Evolutionary conservation across 208 protist genomes (phyloP).

Genomic region (Leishmania braziliensis): DNA sequence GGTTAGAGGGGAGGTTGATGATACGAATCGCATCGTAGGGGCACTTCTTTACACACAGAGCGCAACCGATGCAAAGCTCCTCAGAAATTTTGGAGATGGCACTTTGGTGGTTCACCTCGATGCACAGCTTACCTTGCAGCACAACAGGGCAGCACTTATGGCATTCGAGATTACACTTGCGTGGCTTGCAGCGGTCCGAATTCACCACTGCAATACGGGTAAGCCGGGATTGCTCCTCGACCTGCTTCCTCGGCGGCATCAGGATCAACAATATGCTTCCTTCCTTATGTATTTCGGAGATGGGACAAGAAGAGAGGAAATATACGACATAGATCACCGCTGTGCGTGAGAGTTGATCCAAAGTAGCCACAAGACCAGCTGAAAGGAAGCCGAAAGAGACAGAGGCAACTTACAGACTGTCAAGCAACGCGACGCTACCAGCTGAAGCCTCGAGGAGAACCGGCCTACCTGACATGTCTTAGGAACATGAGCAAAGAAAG

Average conservation of each 20-base stretch:
- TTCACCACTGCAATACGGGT: constrained; percentile 99
- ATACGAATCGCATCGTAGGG: constrained; percentile 99
- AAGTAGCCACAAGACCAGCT: neutral
- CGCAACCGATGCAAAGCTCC: constrained; percentile 99
- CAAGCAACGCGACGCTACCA: neutral
- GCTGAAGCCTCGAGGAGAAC: neutral
- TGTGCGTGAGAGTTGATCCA: neutral
- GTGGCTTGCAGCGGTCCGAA: constrained; percentile 99
- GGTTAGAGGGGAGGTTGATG: constrained; percentile 99
- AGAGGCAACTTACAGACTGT: neutral
- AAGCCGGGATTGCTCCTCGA: constrained; percentile 91
- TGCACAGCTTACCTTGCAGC: constrained; percentile 98
- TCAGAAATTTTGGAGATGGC: constrained; percentile 98
- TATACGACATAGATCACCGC: neutral
- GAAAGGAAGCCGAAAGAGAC: neutral
- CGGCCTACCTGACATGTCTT: neutral
- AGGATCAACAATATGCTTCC: neutral
- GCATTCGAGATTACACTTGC: constrained; percentile 99
- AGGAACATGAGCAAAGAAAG: neutral
- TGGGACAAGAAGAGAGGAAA: neutral
- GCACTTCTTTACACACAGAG: constrained; percentile 99
- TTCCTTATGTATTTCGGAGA: neutral
- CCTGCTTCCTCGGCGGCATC: constrained; percentile 79
- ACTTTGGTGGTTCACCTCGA: constrained; percentile 96
- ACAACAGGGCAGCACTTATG: constrained; percentile 99